These are phyloP conservation scores for Ophiostoma himal-ulmi DNA, from an alignment of 2,329 filamentous ascomycete genomes.

Conservation along the genomic window DNA sequence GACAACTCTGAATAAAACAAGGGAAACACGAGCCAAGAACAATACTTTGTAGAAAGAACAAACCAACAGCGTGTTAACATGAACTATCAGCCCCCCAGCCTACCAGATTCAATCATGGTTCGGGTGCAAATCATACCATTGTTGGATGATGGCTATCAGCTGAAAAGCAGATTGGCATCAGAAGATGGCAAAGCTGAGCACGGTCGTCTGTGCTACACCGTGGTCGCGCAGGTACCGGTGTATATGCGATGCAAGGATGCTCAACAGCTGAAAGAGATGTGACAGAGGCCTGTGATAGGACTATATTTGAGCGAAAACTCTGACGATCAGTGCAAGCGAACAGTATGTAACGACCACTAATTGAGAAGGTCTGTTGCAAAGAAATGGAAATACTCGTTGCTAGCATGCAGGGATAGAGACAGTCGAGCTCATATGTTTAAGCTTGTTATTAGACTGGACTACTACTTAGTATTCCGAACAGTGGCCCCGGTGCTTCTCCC, in stretches of 20 bases:
- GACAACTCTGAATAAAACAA: background rate
- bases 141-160: background rate
- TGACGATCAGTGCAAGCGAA: conserved; percentile 2
- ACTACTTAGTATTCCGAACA: background rate
- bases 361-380: background rate
- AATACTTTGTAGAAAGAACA: background rate
- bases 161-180: background rate
- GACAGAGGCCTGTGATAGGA: background rate
- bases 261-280: background rate
- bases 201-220: background rate
- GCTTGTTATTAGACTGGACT: too few relatives aligned
- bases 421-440: background rate
- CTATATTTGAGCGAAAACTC: background rate
- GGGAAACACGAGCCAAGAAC: too few relatives aligned
- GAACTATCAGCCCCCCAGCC: background rate
- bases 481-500: background rate
- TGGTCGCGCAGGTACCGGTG: background rate
- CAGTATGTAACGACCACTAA: background rate
- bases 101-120: background rate
- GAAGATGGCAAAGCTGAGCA: background rate
- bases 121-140: background rate
- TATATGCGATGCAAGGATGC: background rate
- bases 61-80: background rate
- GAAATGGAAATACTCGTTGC: background rate
- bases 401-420: too few relatives aligned